Evolutionary conservation across 2,329 filamentous ascomycete species (phyloP).

Genomic region (Monascus ruber): DNA sequence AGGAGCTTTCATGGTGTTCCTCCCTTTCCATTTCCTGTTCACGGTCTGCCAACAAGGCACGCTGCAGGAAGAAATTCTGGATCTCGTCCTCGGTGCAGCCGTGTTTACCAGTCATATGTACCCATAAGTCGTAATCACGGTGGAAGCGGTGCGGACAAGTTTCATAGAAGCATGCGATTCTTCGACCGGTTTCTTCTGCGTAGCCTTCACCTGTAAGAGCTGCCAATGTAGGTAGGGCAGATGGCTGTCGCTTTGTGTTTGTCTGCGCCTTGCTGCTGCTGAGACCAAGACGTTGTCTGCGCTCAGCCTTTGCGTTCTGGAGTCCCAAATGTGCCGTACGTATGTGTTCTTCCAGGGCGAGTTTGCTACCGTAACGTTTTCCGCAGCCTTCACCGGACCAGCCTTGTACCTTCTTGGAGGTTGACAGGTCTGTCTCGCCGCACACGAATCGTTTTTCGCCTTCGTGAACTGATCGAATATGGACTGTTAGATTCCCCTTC

Average conservation of each 20-base stretch:
- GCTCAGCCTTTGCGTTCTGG: conserved; percentile 30
- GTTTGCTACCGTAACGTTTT: conserved; percentile 63
- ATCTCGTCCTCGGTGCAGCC: conserved; percentile 27
- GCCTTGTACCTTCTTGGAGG: conserved; percentile 44
- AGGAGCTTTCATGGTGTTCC: conserved; percentile 9
- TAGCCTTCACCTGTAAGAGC: conserved; percentile 48
- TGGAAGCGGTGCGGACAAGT: conserved; percentile 45
- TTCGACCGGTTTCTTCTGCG: conserved; percentile 36
- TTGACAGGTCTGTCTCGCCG: conserved; percentile 52
- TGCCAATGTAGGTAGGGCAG: conserved; percentile 26
- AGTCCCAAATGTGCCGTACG: conserved; percentile 68
- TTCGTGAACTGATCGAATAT: conserved; percentile 66
- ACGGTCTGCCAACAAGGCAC: conserved; percentile 24
- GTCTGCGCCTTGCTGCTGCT: conserved; percentile 8
- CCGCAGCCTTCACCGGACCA: conserved; percentile 66
- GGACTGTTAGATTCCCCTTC: conserved; percentile 69
- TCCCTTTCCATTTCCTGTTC: conserved; percentile 3
- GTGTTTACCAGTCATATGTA: conserved; percentile 42
- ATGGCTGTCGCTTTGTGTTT: conserved; percentile 11
- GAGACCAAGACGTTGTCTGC: conserved; percentile 22
- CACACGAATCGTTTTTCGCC: conserved; percentile 67
- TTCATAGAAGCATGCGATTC: conserved; percentile 41
- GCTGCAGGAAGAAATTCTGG: conserved; percentile 29
- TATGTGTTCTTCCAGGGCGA: conserved; percentile 71
- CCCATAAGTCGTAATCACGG: conserved; percentile 46